Evolutionary conservation across 768 basidiomycete genomes (phyloP).

Genomic region (Macrolepiota albuminosa): DNA sequence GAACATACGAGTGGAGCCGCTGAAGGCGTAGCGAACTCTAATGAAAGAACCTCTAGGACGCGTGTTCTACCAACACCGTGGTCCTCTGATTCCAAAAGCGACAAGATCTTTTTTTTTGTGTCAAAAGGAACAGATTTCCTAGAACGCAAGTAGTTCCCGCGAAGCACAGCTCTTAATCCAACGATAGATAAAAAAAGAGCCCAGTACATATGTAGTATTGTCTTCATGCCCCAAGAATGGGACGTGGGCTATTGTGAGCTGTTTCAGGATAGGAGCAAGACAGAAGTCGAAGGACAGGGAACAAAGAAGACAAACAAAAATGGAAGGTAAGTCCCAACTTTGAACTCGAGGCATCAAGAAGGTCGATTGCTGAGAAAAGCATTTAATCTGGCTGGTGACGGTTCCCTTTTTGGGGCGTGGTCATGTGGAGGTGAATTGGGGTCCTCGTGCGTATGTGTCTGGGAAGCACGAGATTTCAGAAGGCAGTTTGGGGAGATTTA

Average conservation of each 20-base stretch:
- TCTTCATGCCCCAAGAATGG: background rate
- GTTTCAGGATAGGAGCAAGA: constrained; percentile 5
- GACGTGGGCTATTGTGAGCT: background rate
- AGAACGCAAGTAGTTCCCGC: background rate
- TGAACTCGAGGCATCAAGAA: constrained; percentile 3
- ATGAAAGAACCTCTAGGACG: background rate
- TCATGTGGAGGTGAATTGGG: constrained; percentile 10
- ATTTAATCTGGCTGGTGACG: constrained; percentile 15
- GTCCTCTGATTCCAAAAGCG: background rate
- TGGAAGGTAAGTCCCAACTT: constrained; percentile 5
- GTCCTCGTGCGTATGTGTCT: background rate
- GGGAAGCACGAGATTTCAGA: background rate
- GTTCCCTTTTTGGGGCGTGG: background rate
- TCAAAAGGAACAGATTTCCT: background rate
- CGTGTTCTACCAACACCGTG: background rate
- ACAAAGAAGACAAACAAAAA: constrained; percentile 1
- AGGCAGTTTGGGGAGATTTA: background rate
- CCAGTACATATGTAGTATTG: background rate
- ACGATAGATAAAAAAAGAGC: background rate
- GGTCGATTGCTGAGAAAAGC: constrained; percentile 1
- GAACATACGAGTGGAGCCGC: background rate
- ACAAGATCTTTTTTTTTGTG: background rate
- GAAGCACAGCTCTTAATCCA: constrained; percentile 6
- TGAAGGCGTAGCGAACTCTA: background rate
- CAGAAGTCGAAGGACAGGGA: background rate